These are phyloP conservation scores for Kluyveromyces sp. DNA, from an alignment of 1,139 yeast genomes.

Conservation along the genomic window DNA sequence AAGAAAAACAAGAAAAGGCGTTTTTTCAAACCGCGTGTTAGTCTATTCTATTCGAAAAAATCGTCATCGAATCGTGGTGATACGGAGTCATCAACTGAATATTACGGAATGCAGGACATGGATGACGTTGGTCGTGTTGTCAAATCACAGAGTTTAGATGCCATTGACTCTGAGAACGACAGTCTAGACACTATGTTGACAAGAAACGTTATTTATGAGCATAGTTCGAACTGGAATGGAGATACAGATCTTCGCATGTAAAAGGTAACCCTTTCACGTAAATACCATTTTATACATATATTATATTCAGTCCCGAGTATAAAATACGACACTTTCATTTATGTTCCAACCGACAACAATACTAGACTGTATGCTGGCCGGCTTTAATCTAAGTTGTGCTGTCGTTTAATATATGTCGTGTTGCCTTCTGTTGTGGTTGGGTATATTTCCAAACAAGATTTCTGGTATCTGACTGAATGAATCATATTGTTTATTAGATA, in stretches of 20 bases:
- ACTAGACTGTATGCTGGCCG: too few species aligned
- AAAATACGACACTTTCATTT: too few species aligned
- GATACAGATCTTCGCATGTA: background rate
- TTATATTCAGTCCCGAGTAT: too few species aligned
- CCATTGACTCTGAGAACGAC: slow-evolving; percentile 3
- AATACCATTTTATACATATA: too few species aligned
- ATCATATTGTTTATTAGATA: too few species aligned
- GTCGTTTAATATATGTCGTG: too few species aligned
- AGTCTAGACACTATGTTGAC: slow-evolving; percentile 17
- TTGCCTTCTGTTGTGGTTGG: too few species aligned
- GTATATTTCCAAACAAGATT: too few species aligned
- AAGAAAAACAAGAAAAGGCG: background rate
- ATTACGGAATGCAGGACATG: background rate
- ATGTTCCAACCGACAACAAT: too few species aligned
- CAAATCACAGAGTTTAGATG: slow-evolving; percentile 1
- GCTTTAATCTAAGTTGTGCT: too few species aligned
- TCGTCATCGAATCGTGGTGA: background rate
- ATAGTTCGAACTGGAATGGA: slow-evolving; percentile 6
- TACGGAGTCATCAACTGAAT: background rate
- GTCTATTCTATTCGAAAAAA: background rate
- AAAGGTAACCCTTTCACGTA: background rate
- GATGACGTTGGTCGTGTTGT: background rate
- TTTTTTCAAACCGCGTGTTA: background rate
- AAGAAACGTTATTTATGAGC: slow-evolving; percentile 16
- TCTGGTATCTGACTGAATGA: too few species aligned